Evolutionary conservation across 2,329 filamentous ascomycete genomes (phyloP).

Genomic region (Monosporascus sp.): DNA sequence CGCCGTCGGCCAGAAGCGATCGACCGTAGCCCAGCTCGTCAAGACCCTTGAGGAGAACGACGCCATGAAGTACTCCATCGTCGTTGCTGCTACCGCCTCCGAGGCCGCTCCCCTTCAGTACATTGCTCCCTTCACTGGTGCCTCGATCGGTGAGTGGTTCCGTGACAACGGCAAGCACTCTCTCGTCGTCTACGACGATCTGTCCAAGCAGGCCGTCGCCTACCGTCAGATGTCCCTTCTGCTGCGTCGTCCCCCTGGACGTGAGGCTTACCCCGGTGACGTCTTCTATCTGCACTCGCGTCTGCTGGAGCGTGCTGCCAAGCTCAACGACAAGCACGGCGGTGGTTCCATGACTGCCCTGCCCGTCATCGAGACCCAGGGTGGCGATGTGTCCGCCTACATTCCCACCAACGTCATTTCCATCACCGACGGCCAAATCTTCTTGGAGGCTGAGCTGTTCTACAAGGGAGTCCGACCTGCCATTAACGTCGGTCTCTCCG

Average conservation of each 20-base stretch:
- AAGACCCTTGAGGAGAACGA: conserved; percentile 99
- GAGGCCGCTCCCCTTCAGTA: conserved; percentile 95
- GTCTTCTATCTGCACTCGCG: conserved; percentile 99
- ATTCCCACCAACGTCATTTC: conserved; percentile 99
- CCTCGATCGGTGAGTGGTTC: conserved; percentile 66
- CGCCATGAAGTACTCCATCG: conserved; percentile 94
- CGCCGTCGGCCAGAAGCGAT: conserved; percentile 98
- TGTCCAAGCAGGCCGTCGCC: conserved; percentile 95
- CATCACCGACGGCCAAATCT: conserved; percentile 99
- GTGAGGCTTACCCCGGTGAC: conserved; percentile 99
- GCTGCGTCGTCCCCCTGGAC: conserved; percentile 93
- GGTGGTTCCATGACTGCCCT: conserved; percentile 96
- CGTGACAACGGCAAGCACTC: conserved; percentile 83
- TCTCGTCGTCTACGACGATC: conserved; percentile 87
- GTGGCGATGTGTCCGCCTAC: conserved; percentile 99
- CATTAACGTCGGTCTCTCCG: conserved; percentile 99
- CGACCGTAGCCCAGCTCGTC: conserved; percentile 97
- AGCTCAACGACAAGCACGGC: conserved; percentile 94
- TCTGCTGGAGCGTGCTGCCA: conserved; percentile 98
- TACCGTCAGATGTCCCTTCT: conserved; percentile 99
- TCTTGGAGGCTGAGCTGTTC: conserved; percentile 98
- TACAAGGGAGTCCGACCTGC: conserved; percentile 99
- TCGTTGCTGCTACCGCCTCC: conserved; percentile 94
- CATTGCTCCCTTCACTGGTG: conserved; percentile 85
- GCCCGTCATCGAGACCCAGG: conserved; percentile 98